Evolutionary conservation across 2,329 filamentous ascomycete genomes (phyloP).

Genomic region (Fusarium longipes): DNA sequence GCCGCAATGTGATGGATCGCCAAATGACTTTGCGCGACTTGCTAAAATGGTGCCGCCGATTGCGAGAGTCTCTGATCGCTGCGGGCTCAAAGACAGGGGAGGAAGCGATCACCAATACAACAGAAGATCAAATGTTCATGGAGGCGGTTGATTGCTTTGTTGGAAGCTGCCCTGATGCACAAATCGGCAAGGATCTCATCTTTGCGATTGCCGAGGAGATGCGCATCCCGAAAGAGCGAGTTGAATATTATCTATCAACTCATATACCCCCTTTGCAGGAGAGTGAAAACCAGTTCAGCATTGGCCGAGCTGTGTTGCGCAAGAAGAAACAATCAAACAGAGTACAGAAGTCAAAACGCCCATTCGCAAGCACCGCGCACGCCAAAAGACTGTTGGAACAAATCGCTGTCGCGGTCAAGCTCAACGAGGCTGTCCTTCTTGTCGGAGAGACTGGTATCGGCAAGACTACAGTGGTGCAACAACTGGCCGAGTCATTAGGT

Average conservation of each 20-base stretch:
- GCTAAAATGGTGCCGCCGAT: conserved; percentile 88
- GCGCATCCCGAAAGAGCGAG: conserved; percentile 84
- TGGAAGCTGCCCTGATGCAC: conserved; percentile 77
- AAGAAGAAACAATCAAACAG: conserved; percentile 65
- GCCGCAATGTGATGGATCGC: conserved; percentile 59
- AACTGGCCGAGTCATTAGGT: conserved; percentile 84
- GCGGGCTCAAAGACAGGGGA: conserved; percentile 72
- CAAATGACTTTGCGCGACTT: conserved; percentile 80
- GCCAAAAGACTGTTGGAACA: conserved; percentile 89
- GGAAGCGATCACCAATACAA: conserved; percentile 78
- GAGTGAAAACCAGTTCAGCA: conserved; percentile 64
- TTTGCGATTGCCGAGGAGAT: conserved; percentile 85
- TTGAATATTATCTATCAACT: conserved; percentile 79
- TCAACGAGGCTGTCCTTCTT: conserved; percentile 88
- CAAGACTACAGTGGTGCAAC: conserved; percentile 96
- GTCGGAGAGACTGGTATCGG: conserved; percentile 99
- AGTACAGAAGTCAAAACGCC: conserved; percentile 65
- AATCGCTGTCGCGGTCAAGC: conserved; percentile 82
- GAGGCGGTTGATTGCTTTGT: conserved; percentile 95
- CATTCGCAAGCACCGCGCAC: conserved; percentile 90
- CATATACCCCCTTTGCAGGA: conserved; percentile 78
- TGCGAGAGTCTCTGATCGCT: conserved; percentile 72
- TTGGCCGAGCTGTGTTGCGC: conserved; percentile 74
- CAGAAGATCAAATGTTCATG: conserved; percentile 86
- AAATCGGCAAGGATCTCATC: conserved; percentile 69